A percentile compares a stretch with the other conserved stretches of the same genome.
Conservation (phyloP, 176 grass and related monocot species). For the Oryza meyeriana region DNA sequence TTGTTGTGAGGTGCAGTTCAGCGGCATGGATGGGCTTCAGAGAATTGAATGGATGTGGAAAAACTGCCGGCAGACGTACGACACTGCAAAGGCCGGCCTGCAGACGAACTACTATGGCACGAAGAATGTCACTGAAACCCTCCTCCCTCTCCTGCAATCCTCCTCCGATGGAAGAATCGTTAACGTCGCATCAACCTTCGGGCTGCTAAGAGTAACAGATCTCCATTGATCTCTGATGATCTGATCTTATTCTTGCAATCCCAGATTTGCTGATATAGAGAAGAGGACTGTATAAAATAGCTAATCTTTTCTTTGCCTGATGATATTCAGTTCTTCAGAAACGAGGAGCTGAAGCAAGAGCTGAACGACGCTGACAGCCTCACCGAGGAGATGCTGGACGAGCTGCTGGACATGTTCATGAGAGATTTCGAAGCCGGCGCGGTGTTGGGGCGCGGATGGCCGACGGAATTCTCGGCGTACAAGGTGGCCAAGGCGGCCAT, state of each 20-base stretch:
- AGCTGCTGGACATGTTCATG: constrained; percentile 43
- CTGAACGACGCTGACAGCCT: constrained; percentile 33
- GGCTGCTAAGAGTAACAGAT: constrained; percentile 35
- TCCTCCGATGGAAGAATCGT: constrained; percentile 50
- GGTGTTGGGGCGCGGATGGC: constrained; percentile 31
- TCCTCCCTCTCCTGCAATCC: constrained; percentile 49
- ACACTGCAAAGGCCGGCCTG: constrained; percentile 31
- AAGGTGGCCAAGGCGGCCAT: constrained; percentile 46
- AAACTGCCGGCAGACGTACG: constrained; percentile 19
- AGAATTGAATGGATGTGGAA: constrained; percentile 5
- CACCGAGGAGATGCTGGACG: constrained; percentile 43
- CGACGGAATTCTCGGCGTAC: constrained; percentile 38
- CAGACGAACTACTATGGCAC: constrained; percentile 66
- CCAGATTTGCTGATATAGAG: neutral
- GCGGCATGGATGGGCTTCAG: neutral
- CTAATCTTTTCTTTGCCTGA: neutral
- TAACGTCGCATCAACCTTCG: constrained; percentile 50
- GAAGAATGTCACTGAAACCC: constrained; percentile 36
- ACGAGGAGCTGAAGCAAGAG: constrained; percentile 46
- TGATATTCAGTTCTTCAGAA: constrained; percentile 9
- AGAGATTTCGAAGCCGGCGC: constrained; percentile 42
- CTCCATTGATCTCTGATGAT: too few relatives aligned
- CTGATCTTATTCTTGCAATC: neutral
- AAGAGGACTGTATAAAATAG: neutral
- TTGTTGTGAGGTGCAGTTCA: constrained; percentile 1